Evolutionary conservation across 257 asterid species (phyloP), one percentile per base, ranked within the genome.

Genomic region (Nicotiana benthamiana): DNA sequence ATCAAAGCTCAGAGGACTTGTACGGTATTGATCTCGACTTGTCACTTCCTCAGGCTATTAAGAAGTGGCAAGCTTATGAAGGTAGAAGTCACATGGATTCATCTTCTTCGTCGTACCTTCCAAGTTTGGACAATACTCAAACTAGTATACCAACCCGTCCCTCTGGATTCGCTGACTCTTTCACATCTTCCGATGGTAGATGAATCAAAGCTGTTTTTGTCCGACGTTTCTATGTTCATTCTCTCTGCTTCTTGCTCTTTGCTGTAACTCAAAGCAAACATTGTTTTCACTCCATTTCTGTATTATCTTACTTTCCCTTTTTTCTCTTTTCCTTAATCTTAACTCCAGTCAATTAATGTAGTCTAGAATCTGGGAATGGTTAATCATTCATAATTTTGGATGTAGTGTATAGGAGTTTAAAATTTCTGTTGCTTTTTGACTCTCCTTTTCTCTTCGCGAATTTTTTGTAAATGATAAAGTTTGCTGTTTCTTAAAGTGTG

Each of bases 71-170:
- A 60, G 93, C 93, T 0, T 91, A 88, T 51, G 98, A 93, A 85
- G 98, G 92, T 20, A 75, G 82, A 18, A 91, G 90, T 51, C 92
- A 90, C 18, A 52, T 86, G 89, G 97, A 90, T 79, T 87, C 93
- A 3, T 87, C 97, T 3, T 88, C 97, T 27, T 93, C 97, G 18
- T 91, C 97, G 5, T 90, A 89, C 82, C 87, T 89, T 78, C 97
- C 94, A 28, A 93, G 98, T 88, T 83, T 88, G 81, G 99, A 95
- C 74, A 95, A 91, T 82, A 92, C 97, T 3, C 94, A 90, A 88
- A 95, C 97, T 2, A 95, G 98, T 87, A 92, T 95, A 66, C 97
- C 98, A 0, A 87, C 92, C 0, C 86, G 98, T 81, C 99, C 99
- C 0, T 89, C 75, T 15, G 99, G 99, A 48, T 95, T 95, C 40